These are phyloP conservation scores for Quercus bicolor DNA, from an alignment of 306 rosid genomes.

Conservation along the genomic window DNA sequence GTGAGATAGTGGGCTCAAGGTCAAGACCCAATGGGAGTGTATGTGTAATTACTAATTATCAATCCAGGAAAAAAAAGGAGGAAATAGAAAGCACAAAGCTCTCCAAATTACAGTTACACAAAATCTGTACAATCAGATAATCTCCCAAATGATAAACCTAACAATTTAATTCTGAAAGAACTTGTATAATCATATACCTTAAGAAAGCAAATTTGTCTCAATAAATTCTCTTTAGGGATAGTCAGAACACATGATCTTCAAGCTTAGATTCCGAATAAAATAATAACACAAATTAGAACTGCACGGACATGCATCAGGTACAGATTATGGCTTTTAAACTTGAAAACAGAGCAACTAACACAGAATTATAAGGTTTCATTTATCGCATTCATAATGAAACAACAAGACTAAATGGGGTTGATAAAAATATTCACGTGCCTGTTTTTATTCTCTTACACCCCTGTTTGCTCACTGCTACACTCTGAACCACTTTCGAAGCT, in stretches of 20 bases:
- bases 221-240: background rate
- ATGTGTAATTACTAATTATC: too few species aligned
- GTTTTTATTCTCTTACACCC: conserved; percentile 63
- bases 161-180: background rate
- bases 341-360: background rate
- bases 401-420: background rate
- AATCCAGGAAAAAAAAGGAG: background rate
- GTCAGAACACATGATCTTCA: background rate
- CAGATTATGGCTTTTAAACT: conserved; percentile 3
- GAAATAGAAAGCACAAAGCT: background rate
- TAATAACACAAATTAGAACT: background rate
- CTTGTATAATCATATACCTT: background rate
- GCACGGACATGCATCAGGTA: background rate
- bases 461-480: conserved; percentile 29
- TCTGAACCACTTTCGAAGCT: conserved; percentile 28
- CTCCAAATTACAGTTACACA: background rate
- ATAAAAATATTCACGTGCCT: conserved; percentile 40
- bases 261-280: background rate
- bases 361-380: background rate
- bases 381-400: background rate
- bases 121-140: background rate
- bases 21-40: too few species aligned
- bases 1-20: too few species aligned
- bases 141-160: background rate
- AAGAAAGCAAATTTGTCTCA: background rate